These are phyloP conservation scores for Aspergillus sparsus DNA, from an alignment of 495 filamentous ascomycete species.

Conservation along the genomic window DNA sequence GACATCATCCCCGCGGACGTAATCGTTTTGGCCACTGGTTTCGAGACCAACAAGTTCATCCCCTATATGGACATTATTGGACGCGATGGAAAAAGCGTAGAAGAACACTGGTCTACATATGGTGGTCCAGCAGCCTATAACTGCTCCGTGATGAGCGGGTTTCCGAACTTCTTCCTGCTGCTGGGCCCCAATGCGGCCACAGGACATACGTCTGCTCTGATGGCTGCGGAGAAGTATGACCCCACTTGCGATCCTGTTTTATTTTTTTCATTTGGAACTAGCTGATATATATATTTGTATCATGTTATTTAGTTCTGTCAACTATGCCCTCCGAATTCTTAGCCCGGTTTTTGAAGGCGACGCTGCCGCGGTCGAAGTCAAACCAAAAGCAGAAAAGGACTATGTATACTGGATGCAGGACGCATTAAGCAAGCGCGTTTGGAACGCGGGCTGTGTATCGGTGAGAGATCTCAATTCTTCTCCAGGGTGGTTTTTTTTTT, in stretches of 20 bases:
- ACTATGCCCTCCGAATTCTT: conserved; percentile 53
- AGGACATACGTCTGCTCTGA: too few species aligned
- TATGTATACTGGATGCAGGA: conserved; percentile 46
- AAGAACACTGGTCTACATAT: conserved; percentile 48
- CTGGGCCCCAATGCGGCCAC: conserved; percentile 63
- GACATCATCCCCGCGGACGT: conserved; percentile 51
- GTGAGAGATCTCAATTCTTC: conserved; percentile 17
- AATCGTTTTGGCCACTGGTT: conserved; percentile 55
- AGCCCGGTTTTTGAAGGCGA: conserved; percentile 51
- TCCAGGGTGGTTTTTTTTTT: conserved; percentile 13
- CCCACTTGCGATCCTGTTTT: too few species aligned
- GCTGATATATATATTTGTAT: too few species aligned
- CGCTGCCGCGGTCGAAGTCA: conserved; percentile 42
- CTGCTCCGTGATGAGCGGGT: conserved; percentile 55
- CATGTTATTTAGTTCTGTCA: too few species aligned
- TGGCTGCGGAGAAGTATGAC: too few species aligned
- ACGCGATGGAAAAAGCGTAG: conserved; percentile 41
- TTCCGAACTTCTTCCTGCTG: conserved; percentile 62
- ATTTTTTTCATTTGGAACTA: too few species aligned
- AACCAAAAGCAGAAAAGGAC: conserved; percentile 42
- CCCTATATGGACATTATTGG: conserved; percentile 45
- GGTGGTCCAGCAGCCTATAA: conserved; percentile 58
- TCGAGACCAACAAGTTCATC: conserved; percentile 39
- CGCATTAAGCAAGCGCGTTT: conserved; percentile 43
- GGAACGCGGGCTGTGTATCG: conserved; percentile 45